Evolutionary conservation across 1,284 basidiomycete species (phyloP).

Genomic region (Cryptococcus deneoformans): DNA sequence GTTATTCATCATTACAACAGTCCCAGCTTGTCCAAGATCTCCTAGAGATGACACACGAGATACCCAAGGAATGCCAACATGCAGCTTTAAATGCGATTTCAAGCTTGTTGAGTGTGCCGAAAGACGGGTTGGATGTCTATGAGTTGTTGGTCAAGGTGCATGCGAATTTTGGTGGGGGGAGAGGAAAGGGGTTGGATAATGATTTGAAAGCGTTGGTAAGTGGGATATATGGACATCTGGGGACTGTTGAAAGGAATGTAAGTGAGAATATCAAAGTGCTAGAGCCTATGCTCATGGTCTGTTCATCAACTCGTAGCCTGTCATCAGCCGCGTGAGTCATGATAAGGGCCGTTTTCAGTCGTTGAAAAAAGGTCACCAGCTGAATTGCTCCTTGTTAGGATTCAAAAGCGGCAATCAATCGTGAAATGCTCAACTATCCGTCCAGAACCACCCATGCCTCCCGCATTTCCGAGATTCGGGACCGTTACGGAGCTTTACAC

Average conservation of each 20-base stretch:
- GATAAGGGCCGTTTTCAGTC: not conserved
- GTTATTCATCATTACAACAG: conserved; percentile 27
- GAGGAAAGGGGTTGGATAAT: conserved; percentile 17
- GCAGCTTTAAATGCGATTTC: conserved; percentile 35
- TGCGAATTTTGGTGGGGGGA: conserved; percentile 25
- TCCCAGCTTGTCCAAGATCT: conserved; percentile 27
- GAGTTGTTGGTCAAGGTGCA: conserved; percentile 33
- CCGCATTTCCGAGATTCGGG: conserved; percentile 29
- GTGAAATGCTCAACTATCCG: conserved; percentile 29
- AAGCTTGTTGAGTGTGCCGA: conserved; percentile 27
- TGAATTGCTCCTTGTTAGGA: too few species aligned
- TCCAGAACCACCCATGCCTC: conserved; percentile 19
- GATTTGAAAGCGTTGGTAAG: conserved; percentile 35
- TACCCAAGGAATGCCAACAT: conserved; percentile 38
- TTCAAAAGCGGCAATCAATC: conserved; percentile 36
- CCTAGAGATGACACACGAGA: conserved; percentile 35
- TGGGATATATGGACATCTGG: conserved; percentile 37
- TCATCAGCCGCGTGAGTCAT: conserved; percentile 32
- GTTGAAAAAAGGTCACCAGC: too few species aligned
- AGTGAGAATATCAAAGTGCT: conserved; percentile 6
- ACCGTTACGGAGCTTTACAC: conserved; percentile 20
- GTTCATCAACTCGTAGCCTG: conserved; percentile 18
- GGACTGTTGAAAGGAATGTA: conserved; percentile 39
- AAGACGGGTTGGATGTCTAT: conserved; percentile 32
- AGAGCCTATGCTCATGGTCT: not conserved